These are phyloP conservation scores for Hebeloma cylindrosporum DNA, from an alignment of 768 basidiomycete species.

Conservation along the genomic window DNA sequence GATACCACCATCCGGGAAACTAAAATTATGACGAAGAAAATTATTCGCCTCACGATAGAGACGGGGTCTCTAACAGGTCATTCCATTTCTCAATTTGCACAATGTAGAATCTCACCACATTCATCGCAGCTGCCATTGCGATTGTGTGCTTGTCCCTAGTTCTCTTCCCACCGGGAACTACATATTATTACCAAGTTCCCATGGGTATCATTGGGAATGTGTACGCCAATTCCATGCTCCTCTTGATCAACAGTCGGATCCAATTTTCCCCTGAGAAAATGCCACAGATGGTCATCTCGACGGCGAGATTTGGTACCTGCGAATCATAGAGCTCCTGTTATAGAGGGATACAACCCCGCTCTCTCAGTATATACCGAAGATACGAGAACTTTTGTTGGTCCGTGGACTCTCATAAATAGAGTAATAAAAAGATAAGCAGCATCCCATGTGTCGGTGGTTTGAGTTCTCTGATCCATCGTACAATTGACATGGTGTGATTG, in stretches of 20 bases:
- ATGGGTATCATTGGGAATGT: constrained; percentile 12
- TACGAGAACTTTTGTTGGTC: too few species aligned
- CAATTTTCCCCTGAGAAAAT: neutral
- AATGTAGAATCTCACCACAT: neutral
- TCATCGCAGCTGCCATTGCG: constrained; percentile 10
- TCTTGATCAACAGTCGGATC: constrained; percentile 13
- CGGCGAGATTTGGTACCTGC: too few species aligned
- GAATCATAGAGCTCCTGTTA: too few species aligned
- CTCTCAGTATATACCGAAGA: too few species aligned
- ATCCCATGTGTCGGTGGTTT: too few species aligned
- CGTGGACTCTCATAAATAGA: too few species aligned
- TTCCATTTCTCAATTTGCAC: neutral
- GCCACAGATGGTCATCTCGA: too few species aligned
- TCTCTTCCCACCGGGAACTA: constrained; percentile 11
- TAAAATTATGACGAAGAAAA: constrained; percentile 6
- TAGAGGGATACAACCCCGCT: too few species aligned
- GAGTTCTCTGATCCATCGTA: too few species aligned
- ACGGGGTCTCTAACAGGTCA: constrained; percentile 10
- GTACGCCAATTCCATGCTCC: constrained; percentile 17
- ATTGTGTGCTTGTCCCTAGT: constrained; percentile 8
- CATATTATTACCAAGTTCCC: constrained; percentile 12
- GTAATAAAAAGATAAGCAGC: too few species aligned
- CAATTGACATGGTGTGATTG: too few species aligned
- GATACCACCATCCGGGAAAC: constrained; percentile 7
- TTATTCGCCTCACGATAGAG: constrained; percentile 13